Evolutionary conservation across 768 basidiomycete genomes (phyloP).

Genomic region (Trametes meyenii): DNA sequence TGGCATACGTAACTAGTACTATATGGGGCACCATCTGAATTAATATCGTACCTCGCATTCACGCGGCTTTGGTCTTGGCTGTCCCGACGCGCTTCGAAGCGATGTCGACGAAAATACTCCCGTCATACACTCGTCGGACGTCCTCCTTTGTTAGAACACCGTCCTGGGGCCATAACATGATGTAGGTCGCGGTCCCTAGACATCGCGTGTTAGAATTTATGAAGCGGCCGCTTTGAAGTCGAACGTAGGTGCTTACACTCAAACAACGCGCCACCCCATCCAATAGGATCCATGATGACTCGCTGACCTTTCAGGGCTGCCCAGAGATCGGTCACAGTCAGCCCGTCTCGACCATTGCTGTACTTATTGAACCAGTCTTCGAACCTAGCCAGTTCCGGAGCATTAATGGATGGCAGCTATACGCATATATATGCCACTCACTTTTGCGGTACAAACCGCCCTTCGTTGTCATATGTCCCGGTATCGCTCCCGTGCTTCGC

Average conservation of each 20-base stretch:
- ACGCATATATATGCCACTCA: constrained; percentile 1
- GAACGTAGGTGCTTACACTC: constrained; percentile 33
- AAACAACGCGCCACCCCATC: constrained; percentile 39
- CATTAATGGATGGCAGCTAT: not conserved
- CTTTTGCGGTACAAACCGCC: constrained; percentile 43
- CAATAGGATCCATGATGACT: constrained; percentile 41
- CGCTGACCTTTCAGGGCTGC: constrained; percentile 41
- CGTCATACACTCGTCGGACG: constrained; percentile 45
- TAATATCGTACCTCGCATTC: not conserved
- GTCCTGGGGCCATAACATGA: constrained; percentile 44
- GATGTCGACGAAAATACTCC: constrained; percentile 42
- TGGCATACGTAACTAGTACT: too few relatives aligned
- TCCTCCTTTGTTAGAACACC: constrained; percentile 46
- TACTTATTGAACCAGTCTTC: constrained; percentile 49
- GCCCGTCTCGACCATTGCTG: constrained; percentile 26
- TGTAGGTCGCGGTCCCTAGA: constrained; percentile 38
- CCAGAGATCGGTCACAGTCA: constrained; percentile 33
- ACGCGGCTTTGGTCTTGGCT: constrained; percentile 14
- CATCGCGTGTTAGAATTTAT: not conserved
- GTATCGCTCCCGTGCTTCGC: constrained; percentile 49
- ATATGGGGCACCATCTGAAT: too few relatives aligned
- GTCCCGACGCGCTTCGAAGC: constrained; percentile 26
- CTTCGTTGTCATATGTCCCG: constrained; percentile 44
- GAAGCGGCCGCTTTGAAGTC: not conserved
- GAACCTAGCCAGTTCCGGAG: constrained; percentile 29